Conservation (phyloP, 2,329 filamentous ascomycete genomes). For the Xylogone sp. region DNA sequence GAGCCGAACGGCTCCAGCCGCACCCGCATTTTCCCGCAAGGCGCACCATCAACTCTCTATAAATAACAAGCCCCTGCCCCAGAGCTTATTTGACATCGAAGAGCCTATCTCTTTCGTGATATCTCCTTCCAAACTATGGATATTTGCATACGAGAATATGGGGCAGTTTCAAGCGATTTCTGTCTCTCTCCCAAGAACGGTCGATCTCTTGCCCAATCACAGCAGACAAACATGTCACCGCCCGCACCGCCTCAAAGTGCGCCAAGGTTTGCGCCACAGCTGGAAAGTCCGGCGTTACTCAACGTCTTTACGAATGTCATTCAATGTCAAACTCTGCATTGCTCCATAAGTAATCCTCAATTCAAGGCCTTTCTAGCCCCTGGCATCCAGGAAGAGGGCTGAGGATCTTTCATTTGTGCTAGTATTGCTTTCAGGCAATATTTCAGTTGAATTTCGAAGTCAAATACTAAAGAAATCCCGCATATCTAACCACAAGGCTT, state of each 20-base stretch:
- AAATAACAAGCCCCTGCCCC: neutral
- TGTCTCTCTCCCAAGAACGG: neutral
- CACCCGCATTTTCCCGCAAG: neutral
- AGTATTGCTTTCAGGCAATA: neutral
- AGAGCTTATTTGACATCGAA: neutral
- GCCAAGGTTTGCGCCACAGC: neutral
- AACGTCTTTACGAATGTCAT: slow-evolving; percentile 3
- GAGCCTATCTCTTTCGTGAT: too few species aligned
- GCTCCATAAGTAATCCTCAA: too few species aligned
- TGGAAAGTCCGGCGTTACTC: neutral
- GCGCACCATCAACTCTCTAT: neutral
- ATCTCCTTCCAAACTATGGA: slow-evolving; percentile 5
- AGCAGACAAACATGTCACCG: too few species aligned
- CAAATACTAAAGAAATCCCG: too few species aligned
- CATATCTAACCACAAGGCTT: neutral
- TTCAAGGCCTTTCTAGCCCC: neutral
- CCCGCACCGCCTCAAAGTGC: neutral
- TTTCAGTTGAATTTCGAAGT: too few species aligned
- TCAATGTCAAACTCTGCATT: too few species aligned
- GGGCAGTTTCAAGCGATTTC: neutral
- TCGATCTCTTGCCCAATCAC: neutral
- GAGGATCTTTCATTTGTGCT: neutral
- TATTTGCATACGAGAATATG: neutral
- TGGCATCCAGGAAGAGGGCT: neutral
- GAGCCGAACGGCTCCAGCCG: neutral